Percentiles rank a stretch among this genome's conserved stretches.
phyloP scores from a whole-genome alignment of 345 rosid genomes.

The Atalantia buxifolia region DNA sequence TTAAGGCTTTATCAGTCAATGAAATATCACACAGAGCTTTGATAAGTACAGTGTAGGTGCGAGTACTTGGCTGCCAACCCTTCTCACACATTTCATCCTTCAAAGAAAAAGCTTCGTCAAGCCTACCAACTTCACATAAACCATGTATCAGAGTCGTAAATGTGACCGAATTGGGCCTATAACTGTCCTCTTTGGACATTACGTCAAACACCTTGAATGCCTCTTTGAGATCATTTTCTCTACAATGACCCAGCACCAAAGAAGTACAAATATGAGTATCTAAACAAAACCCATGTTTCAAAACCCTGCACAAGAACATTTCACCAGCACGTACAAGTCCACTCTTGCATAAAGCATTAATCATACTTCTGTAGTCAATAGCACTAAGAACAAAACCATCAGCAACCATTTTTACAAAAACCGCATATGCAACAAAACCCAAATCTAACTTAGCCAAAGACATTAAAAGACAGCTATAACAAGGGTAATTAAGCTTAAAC shows the following conservation, averaged over 20 bases:
- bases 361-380: constrained; percentile 39
- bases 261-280: constrained; percentile 46
- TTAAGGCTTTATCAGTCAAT: constrained; percentile 36
- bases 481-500: constrained; percentile 46
- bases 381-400: constrained; percentile 36
- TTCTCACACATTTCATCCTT: constrained; percentile 41
- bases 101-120: constrained; percentile 42
- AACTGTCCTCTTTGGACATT: constrained; percentile 35
- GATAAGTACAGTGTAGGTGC: constrained; percentile 39
- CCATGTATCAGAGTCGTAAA: constrained; percentile 44
- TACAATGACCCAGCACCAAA: constrained; percentile 38
- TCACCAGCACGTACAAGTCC: constrained; percentile 38
- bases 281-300: constrained; percentile 39
- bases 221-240: constrained; percentile 17
- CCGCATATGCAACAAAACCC: constrained; percentile 30
- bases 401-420: constrained; percentile 34
- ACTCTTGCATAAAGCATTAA: constrained; percentile 45
- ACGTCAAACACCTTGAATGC: constrained; percentile 43
- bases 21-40: constrained; percentile 44
- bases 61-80: constrained; percentile 41
- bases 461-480: constrained; percentile 44
- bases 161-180: constrained; percentile 43
- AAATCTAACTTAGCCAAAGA: constrained; percentile 38
- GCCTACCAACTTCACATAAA: constrained; percentile 36
- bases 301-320: constrained; percentile 41